Conservation (phyloP, 2,329 filamentous ascomycete genomes). For the Dactylella cylindrospora region DNA sequence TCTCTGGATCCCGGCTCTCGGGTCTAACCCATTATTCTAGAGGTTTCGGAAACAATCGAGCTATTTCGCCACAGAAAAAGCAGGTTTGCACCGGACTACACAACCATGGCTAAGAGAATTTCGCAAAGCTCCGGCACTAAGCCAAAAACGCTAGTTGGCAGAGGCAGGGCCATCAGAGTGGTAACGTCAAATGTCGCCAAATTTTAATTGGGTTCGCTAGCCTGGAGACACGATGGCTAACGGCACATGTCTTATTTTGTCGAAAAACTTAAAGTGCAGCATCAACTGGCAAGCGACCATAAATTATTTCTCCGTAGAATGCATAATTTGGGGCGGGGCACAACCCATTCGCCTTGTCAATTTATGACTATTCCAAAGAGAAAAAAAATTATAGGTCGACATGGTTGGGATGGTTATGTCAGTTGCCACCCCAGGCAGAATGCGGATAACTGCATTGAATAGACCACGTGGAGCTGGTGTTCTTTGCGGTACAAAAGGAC, state of each 20-base stretch:
- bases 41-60: constrained; percentile 44
- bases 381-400: constrained; percentile 10
- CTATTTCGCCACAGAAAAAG: constrained; percentile 19
- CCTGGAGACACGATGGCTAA: constrained; percentile 8
- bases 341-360: no score
- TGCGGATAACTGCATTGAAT: constrained; percentile 7
- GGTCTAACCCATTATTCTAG: no score
- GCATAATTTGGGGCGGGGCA: constrained; percentile 13
- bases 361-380: no score
- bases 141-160: constrained; percentile 14
- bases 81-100: constrained; percentile 9
- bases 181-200: constrained; percentile 34
- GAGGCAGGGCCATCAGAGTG: constrained; percentile 12
- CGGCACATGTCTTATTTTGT: constrained; percentile 36
- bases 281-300: neutral
- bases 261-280: constrained; percentile 8
- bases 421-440: constrained; percentile 35
- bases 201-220: constrained; percentile 9
- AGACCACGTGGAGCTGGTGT: constrained; percentile 38
- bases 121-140: constrained; percentile 44
- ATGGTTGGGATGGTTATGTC: constrained; percentile 20
- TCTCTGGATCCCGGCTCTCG: no score
- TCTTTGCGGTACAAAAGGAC: no score
- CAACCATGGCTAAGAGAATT: neutral
- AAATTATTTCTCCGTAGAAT: constrained; percentile 27